Conservation (phyloP, 495 filamentous ascomycete species). For the Neurospora pannonica region DNA sequence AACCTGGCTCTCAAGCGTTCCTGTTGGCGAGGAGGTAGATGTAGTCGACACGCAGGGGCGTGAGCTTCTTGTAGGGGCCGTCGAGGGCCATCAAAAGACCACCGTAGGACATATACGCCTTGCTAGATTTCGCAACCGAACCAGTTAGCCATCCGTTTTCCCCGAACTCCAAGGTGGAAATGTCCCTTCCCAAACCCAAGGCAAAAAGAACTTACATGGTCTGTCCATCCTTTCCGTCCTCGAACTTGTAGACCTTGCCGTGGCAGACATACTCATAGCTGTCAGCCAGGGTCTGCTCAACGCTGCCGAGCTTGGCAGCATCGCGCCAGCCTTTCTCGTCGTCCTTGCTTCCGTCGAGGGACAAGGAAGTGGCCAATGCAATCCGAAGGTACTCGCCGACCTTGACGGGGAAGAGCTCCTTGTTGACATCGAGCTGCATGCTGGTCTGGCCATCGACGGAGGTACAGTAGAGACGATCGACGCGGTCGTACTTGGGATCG, state of each 20-base stretch:
- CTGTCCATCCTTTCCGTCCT: constrained; percentile 68
- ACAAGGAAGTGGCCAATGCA: constrained; percentile 72
- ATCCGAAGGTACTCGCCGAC: constrained; percentile 67
- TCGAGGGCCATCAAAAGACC: constrained; percentile 82
- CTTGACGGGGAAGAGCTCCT: constrained; percentile 72
- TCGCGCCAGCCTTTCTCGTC: constrained; percentile 71
- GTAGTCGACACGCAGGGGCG: constrained; percentile 80
- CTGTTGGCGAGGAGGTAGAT: constrained; percentile 67
- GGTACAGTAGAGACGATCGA: constrained; percentile 66
- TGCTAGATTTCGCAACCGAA: constrained; percentile 41
- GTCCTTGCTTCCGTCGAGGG: constrained; percentile 71
- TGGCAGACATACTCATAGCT: constrained; percentile 95
- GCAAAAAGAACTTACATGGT: constrained; percentile 59
- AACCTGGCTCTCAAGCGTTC: neutral
- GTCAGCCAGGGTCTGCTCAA: constrained; percentile 72
- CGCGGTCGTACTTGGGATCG: constrained; percentile 86
- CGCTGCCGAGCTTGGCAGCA: constrained; percentile 40
- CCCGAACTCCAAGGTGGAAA: neutral
- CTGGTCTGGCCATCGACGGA: constrained; percentile 60
- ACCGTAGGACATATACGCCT: constrained; percentile 86
- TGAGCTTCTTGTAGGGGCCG: constrained; percentile 92
- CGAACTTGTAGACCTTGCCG: constrained; percentile 96
- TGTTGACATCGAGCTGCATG: constrained; percentile 89
- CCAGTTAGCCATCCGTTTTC: constrained; percentile 10
- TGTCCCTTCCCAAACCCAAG: neutral